Conservation (phyloP, 106 monocot species). For the Iris macrosiphon region DNA sequence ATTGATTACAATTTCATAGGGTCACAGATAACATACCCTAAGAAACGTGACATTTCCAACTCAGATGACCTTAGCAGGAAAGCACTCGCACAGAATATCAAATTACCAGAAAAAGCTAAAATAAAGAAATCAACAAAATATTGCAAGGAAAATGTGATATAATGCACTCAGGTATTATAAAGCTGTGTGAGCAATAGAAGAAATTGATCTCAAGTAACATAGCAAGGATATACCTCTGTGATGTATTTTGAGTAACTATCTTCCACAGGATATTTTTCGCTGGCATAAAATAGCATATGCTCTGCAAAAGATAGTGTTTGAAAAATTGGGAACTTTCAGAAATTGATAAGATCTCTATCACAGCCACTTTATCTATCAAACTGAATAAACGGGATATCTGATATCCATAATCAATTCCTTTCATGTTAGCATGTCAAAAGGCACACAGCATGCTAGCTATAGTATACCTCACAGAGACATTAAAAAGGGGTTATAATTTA, state of each 20-base stretch:
- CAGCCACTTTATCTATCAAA: not conserved
- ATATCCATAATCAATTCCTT: not conserved
- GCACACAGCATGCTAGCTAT: not conserved
- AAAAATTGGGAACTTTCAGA: not conserved
- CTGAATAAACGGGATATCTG: not conserved
- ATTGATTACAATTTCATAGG: no score
- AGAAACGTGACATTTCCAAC: no score
- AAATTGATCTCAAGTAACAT: no score
- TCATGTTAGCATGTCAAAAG: not conserved
- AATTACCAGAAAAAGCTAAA: no score
- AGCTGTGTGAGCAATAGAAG: no score
- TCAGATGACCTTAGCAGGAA: no score
- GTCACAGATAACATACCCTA: no score
- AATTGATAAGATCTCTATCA: not conserved
- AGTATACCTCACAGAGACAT: not conserved
- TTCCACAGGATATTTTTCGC: slow-evolving; percentile 96
- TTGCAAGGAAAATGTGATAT: no score
- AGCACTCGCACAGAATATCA: no score
- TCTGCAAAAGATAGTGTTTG: slow-evolving; percentile 45
- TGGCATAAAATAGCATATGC: slow-evolving; percentile 98
- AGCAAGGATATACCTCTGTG: slow-evolving; percentile 52
- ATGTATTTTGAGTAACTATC: slow-evolving; percentile 94
- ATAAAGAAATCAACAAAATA: no score
- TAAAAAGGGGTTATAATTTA: not conserved
- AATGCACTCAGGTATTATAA: no score